phyloP scores from a whole-genome alignment of 352 stramenopile species.

The Phytopythium sindhum region DNA sequence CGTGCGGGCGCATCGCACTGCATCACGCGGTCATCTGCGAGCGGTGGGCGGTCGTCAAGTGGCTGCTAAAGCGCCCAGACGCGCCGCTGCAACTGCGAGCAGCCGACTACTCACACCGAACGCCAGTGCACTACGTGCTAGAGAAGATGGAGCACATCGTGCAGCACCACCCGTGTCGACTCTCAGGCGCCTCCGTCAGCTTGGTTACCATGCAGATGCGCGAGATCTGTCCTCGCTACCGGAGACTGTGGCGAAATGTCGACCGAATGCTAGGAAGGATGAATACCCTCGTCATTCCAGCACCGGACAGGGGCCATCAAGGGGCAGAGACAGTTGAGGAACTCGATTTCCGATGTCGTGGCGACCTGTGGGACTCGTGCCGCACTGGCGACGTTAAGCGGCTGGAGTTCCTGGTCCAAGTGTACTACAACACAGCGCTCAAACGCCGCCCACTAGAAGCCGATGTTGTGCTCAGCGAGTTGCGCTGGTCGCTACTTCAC shows the following conservation, averaged over 20 bases:
- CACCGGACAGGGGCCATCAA: not conserved
- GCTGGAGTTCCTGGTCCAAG: slow-evolving; percentile 28
- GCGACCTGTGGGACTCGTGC: slow-evolving; percentile 50
- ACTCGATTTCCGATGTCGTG: slow-evolving; percentile 38
- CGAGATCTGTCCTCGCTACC: slow-evolving; percentile 21
- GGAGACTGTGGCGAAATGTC: slow-evolving; percentile 28
- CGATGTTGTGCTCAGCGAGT: slow-evolving; percentile 15
- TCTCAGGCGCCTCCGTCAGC: not conserved
- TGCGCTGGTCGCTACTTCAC: slow-evolving; percentile 48
- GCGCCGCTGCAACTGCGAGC: slow-evolving; percentile 34
- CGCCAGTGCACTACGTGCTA: slow-evolving; percentile 43
- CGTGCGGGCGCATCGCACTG: slow-evolving; percentile 37
- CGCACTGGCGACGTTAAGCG: slow-evolving; percentile 33
- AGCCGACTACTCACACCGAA: slow-evolving; percentile 33
- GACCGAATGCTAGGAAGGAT: slow-evolving; percentile 32
- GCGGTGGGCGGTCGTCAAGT: slow-evolving; percentile 23
- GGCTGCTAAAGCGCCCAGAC: slow-evolving; percentile 33
- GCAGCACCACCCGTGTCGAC: slow-evolving; percentile 4
- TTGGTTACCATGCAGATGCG: slow-evolving; percentile 12
- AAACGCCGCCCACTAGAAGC: not conserved
- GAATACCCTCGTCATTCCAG: not conserved
- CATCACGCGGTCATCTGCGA: slow-evolving; percentile 52
- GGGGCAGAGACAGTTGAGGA: slow-evolving; percentile 10
- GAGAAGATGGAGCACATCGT: slow-evolving; percentile 37
- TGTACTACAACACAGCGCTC: slow-evolving; percentile 11